These are phyloP conservation scores for Vigna unguiculata DNA, from an alignment of 306 rosid species.

Conservation along the genomic window DNA sequence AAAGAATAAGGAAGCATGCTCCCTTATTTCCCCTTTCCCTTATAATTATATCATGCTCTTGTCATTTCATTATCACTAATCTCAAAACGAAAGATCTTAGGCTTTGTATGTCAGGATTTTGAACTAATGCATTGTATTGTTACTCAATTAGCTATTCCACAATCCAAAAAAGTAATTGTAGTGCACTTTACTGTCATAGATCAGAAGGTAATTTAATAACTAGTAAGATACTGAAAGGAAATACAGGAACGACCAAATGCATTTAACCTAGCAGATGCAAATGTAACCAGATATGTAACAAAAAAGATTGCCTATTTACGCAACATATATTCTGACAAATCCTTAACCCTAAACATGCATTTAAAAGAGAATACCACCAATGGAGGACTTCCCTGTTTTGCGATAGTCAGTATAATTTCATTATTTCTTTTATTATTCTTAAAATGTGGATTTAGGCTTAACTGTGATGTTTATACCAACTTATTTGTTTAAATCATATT, in stretches of 20 bases:
- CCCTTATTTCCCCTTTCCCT: conserved; percentile 9
- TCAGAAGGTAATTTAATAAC: neutral
- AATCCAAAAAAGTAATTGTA: neutral
- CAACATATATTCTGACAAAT: conserved; percentile 6
- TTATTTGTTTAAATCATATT: no score
- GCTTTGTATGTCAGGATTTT: no score
- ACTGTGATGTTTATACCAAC: no score
- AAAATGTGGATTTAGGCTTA: no score
- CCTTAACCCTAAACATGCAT: neutral
- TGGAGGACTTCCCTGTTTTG: neutral
- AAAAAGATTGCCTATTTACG: neutral
- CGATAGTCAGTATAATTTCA: neutral
- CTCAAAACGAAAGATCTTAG: no score
- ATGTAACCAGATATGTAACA: neutral
- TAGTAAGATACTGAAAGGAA: neutral
- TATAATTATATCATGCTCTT: neutral
- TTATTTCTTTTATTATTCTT: neutral
- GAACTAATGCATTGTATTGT: no score
- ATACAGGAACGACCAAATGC: neutral
- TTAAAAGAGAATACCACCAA: neutral
- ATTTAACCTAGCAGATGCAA: neutral
- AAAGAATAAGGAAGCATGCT: neutral
- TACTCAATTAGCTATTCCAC: neutral
- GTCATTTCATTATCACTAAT: neutral
- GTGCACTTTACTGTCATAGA: neutral